Percentiles rank a stretch among this genome's conserved stretches.
These are phyloP conservation scores for Candida neerlandica DNA, from an alignment of 1,139 yeast species.

Conservation along the genomic window DNA sequence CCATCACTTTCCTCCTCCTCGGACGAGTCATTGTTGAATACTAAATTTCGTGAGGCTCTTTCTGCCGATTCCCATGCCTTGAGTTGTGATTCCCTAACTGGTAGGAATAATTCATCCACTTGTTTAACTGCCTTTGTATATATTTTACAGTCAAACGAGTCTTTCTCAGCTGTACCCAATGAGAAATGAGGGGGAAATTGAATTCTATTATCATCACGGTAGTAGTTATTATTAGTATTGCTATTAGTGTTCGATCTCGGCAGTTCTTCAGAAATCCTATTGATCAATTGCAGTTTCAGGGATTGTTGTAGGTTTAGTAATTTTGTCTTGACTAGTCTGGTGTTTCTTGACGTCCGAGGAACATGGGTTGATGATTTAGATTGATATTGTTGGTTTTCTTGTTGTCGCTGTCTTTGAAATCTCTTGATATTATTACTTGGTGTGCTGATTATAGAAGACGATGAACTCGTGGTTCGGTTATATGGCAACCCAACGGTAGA, in stretches of 20 bases:
- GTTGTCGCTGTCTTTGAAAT: conserved; percentile 23
- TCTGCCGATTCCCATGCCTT: conserved; percentile 53
- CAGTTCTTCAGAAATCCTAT: conserved; percentile 4
- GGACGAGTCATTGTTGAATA: conserved; percentile 37
- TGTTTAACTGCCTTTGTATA: conserved; percentile 11
- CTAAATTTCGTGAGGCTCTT: conserved; percentile 36
- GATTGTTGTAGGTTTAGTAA: conserved; percentile 35
- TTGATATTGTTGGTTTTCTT: conserved; percentile 17
- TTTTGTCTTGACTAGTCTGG: conserved; percentile 30
- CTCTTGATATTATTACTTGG: conserved; percentile 36
- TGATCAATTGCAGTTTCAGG: conserved; percentile 17
- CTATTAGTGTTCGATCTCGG: neutral
- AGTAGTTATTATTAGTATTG: neutral
- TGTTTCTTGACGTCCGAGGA: conserved; percentile 21
- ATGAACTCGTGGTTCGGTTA: conserved; percentile 29
- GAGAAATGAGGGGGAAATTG: conserved; percentile 1
- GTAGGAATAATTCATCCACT: conserved; percentile 20
- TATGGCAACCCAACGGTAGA: conserved; percentile 22
- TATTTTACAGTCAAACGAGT: conserved; percentile 17
- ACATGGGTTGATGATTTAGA: conserved; percentile 11
- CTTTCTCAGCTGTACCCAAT: conserved; percentile 4
- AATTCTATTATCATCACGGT: neutral
- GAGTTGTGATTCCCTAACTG: conserved; percentile 40
- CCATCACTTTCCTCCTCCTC: conserved; percentile 22
- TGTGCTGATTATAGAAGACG: conserved; percentile 39